Evolutionary conservation across 495 filamentous ascomycete species (phyloP).

Genomic region (Tuber indicum): DNA sequence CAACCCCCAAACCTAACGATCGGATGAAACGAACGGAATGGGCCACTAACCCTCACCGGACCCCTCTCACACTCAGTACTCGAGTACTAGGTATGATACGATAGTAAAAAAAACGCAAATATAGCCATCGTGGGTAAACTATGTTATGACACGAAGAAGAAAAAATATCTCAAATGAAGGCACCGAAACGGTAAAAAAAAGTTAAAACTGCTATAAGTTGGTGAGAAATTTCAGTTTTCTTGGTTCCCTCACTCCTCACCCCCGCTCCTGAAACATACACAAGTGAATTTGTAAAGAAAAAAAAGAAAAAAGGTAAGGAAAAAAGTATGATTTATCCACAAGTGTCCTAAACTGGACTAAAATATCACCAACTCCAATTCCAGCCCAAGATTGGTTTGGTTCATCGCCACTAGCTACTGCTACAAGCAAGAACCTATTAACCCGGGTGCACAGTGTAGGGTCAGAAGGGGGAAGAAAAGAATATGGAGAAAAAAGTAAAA

Average conservation of each 20-base stretch:
- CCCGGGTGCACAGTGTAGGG: neutral
- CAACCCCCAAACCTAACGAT: neutral
- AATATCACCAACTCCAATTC: conserved; percentile 1
- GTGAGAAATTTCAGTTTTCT: neutral
- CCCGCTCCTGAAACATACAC: neutral
- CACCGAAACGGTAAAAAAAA: neutral
- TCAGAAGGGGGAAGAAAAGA: conserved; percentile 14
- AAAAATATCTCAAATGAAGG: neutral
- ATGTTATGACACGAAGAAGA: neutral
- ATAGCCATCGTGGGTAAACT: neutral
- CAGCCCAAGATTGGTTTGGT: conserved; percentile 5
- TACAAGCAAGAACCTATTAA: neutral
- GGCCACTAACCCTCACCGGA: neutral
- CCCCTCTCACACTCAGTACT: neutral
- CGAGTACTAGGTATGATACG: neutral
- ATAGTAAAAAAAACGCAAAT: neutral
- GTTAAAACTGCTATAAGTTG: neutral
- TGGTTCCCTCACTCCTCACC: neutral
- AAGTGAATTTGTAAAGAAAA: conserved; percentile 2
- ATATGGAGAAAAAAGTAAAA: neutral
- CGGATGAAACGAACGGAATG: neutral
- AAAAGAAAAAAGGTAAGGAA: conserved; percentile 5
- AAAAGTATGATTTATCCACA: conserved; percentile 8
- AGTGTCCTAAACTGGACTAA: neutral
- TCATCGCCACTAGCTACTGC: neutral